Evolutionary conservation across 306 rosid genomes (phyloP).

Genomic region (Rosa chinensis): DNA sequence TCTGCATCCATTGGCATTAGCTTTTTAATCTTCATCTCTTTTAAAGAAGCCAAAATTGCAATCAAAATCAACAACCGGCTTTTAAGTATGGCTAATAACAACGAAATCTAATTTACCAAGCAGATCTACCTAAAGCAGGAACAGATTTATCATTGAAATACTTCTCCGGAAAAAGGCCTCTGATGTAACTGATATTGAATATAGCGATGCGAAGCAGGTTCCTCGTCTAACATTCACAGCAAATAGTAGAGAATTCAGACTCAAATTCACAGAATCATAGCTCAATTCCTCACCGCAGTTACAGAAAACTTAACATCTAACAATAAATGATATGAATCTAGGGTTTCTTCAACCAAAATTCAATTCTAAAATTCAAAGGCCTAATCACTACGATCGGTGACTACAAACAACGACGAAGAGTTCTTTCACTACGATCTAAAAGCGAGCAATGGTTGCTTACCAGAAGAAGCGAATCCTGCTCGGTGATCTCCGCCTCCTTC

Average conservation of each 20-base stretch:
- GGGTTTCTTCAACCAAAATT: not conserved
- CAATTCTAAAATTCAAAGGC: not conserved
- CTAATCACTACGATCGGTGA: not conserved
- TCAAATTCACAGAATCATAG: constrained; percentile 3
- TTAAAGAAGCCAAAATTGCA: constrained; percentile 23
- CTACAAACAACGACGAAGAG: not conserved
- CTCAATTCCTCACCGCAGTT: not conserved
- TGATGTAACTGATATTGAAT: constrained; percentile 88
- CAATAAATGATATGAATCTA: not conserved
- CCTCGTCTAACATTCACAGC: constrained; percentile 61
- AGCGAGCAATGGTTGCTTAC: constrained; percentile 44
- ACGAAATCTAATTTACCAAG: not conserved
- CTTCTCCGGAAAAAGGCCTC: constrained; percentile 96
- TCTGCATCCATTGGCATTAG: constrained; percentile 93
- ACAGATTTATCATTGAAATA: constrained; percentile 91
- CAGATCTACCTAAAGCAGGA: constrained; percentile 76
- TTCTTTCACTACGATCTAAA: not conserved
- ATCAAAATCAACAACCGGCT: constrained; percentile 20
- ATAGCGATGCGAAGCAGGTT: constrained; percentile 95
- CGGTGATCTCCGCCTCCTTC: constrained; percentile 90
- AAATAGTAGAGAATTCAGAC: constrained; percentile 18
- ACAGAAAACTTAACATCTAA: constrained; percentile 8
- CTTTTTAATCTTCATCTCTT: constrained; percentile 96
- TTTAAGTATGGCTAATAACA: constrained; percentile 4
- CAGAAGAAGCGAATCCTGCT: constrained; percentile 97